Conservation (phyloP, 805 yeast species). For the Candida vaughaniae region DNA sequence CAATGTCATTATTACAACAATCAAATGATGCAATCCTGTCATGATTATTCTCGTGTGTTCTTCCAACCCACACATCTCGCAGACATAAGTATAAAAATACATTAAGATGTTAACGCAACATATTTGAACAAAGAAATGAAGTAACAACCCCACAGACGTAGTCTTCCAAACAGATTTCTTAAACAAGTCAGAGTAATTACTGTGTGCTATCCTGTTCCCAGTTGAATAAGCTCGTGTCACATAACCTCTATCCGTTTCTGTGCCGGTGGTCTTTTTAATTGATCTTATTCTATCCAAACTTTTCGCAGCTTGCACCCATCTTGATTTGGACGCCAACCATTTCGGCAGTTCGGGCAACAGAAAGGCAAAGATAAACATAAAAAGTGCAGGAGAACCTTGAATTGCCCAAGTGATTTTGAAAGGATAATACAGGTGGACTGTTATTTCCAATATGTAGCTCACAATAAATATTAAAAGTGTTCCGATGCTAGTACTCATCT, state of each 20-base stretch:
- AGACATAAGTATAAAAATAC: constrained; percentile 45
- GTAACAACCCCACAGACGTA: constrained; percentile 33
- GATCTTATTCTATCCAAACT: constrained; percentile 14
- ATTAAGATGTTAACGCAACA: constrained; percentile 44
- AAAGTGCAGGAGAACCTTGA: constrained; percentile 20
- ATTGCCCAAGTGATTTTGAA: constrained; percentile 21
- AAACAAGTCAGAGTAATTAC: constrained; percentile 33
- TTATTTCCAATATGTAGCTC: constrained; percentile 14
- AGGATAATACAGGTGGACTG: constrained; percentile 10
- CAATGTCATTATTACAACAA: constrained; percentile 40
- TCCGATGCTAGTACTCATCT: constrained; percentile 20
- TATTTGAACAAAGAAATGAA: constrained; percentile 45
- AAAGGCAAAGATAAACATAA: constrained; percentile 18
- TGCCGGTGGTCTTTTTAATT: constrained; percentile 4
- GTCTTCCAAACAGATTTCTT: constrained; percentile 30
- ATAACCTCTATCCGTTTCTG: constrained; percentile 15
- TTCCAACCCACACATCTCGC: constrained; percentile 47
- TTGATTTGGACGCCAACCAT: constrained; percentile 27
- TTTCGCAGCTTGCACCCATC: constrained; percentile 37
- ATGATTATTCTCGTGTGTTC: constrained; percentile 30
- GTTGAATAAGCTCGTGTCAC: constrained; percentile 26
- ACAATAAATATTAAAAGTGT: constrained; percentile 17
- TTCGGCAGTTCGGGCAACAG: constrained; percentile 32
- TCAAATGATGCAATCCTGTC: constrained; percentile 37
- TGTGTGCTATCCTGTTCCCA: constrained; percentile 16